Conservation (phyloP, 805 yeast genomes). For the Starmerella geochares region DNA sequence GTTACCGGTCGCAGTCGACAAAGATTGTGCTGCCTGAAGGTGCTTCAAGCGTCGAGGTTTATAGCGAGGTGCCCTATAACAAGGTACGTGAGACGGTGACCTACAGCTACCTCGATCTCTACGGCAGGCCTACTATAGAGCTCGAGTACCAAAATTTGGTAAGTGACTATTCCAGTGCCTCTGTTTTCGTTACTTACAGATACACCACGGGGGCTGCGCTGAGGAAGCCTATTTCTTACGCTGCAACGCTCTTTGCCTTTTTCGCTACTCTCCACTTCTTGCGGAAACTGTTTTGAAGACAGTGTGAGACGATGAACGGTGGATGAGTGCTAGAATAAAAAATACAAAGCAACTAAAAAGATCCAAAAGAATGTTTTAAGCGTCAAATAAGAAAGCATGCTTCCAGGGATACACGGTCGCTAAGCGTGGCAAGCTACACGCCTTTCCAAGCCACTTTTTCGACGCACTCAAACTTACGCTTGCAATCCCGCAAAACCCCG, state of each 20-base stretch:
- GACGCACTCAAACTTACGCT: slow-evolving; percentile 50
- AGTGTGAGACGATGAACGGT: background rate
- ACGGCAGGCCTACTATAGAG: slow-evolving; percentile 69
- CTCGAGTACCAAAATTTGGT: slow-evolving; percentile 51
- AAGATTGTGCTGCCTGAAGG: slow-evolving; percentile 80
- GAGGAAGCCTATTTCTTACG: slow-evolving; percentile 47
- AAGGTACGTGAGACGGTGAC: slow-evolving; percentile 22
- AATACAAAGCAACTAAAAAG: background rate
- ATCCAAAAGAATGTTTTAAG: background rate
- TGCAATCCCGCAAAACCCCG: slow-evolving; percentile 56
- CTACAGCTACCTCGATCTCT: slow-evolving; percentile 48
- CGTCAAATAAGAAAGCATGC: too few species aligned
- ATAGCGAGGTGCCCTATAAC: slow-evolving; percentile 37
- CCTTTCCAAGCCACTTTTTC: slow-evolving; percentile 69
- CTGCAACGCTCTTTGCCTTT: slow-evolving; percentile 45
- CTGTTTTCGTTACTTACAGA: slow-evolving; percentile 52
- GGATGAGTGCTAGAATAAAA: background rate
- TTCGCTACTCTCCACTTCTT: slow-evolving; percentile 33
- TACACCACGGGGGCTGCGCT: slow-evolving; percentile 46
- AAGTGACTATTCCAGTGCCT: slow-evolving; percentile 53
- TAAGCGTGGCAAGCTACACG: too few species aligned
- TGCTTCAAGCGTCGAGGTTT: slow-evolving; percentile 47
- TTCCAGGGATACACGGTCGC: too few species aligned
- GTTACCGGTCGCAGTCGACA: slow-evolving; percentile 52
- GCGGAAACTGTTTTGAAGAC: background rate